These are phyloP conservation scores for Panaeolus papilionaceus DNA, from an alignment of 768 basidiomycete species.

Conservation along the genomic window DNA sequence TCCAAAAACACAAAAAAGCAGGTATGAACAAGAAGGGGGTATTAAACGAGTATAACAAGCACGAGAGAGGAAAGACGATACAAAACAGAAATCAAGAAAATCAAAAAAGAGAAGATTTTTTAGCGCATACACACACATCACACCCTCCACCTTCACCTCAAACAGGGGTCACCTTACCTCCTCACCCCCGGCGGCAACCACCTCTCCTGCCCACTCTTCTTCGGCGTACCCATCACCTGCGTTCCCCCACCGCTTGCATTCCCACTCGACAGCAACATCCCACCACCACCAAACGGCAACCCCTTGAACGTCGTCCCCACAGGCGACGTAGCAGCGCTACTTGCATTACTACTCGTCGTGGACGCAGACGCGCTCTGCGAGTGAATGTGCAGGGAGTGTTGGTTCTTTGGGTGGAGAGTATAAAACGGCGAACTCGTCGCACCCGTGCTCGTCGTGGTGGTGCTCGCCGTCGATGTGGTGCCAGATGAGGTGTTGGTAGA, in stretches of 20 bases:
- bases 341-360: not conserved
- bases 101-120: not conserved
- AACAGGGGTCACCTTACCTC: not conserved
- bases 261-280: not conserved
- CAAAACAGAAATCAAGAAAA: not conserved
- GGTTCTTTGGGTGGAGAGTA: not conserved
- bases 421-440: not conserved
- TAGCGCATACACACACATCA: not conserved
- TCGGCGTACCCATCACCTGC: not conserved
- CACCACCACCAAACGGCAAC: constrained; percentile 4
- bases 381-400: not conserved
- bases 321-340: constrained; percentile 9
- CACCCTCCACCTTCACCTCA: not conserved
- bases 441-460: not conserved
- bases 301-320: not conserved
- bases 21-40: too few species aligned
- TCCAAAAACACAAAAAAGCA: too few species aligned
- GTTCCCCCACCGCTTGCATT: not conserved
- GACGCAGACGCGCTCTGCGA: not conserved
- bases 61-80: not conserved
- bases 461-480: not conserved
- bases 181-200: constrained; percentile 3
- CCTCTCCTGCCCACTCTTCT: constrained; percentile 1
- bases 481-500: not conserved
- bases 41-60: too few species aligned